Percentiles rank a stretch among this genome's conserved stretches.
Evolutionary conservation across 768 basidiomycete genomes (phyloP).

Genomic region (Crassisporium funariophilum): DNA sequence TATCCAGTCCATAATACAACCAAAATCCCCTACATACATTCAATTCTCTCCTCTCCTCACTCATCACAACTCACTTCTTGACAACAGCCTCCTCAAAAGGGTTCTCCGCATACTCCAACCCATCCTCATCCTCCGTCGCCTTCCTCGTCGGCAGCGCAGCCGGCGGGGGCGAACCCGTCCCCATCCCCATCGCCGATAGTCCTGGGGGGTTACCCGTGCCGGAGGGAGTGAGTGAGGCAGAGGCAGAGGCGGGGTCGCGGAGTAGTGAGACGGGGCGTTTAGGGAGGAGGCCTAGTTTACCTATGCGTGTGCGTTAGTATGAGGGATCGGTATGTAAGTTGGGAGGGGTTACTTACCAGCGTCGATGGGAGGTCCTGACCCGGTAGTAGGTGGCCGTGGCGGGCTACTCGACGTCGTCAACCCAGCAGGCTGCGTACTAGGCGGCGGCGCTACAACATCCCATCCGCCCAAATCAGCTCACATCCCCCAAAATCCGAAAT

Average conservation of each 20-base stretch:
- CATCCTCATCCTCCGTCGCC: slow-evolving; percentile 46
- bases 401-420: too few relatives aligned
- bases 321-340: not conserved
- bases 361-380: slow-evolving; percentile 12
- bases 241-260: slow-evolving; percentile 21
- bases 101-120: slow-evolving; percentile 74
- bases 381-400: slow-evolving; percentile 7
- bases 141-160: slow-evolving; percentile 19
- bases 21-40: too few relatives aligned
- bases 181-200: not conserved
- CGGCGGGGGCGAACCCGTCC: too few relatives aligned
- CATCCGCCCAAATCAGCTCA: too few relatives aligned
- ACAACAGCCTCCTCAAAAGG: slow-evolving; percentile 61
- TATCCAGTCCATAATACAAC: too few relatives aligned
- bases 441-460: too few relatives aligned
- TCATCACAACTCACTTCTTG: slow-evolving; percentile 15
- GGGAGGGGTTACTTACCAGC: slow-evolving; percentile 5
- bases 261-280: slow-evolving; percentile 67
- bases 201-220: too few relatives aligned
- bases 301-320: slow-evolving; percentile 27
- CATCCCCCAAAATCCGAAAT: too few relatives aligned
- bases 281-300: slow-evolving; percentile 70
- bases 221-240: too few relatives aligned
- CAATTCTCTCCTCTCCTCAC: too few relatives aligned
- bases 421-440: too few relatives aligned